Conservation (phyloP, 495 filamentous ascomycete genomes). For the Aspergillus hancockii region DNA sequence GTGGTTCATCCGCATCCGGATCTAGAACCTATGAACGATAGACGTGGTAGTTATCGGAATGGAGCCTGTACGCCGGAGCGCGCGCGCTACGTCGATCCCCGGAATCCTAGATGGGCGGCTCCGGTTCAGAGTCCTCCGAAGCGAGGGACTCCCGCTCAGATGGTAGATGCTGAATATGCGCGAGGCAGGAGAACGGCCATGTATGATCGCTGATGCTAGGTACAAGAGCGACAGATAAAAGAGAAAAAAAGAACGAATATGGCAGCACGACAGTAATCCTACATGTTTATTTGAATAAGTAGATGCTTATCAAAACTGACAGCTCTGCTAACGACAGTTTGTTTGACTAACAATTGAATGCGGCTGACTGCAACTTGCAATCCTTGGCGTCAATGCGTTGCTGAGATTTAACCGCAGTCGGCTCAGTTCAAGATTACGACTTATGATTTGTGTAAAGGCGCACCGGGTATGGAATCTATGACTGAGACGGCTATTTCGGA, state of each 20-base stretch:
- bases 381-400: neutral
- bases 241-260: neutral
- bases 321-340: neutral
- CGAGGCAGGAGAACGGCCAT: neutral
- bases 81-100: neutral
- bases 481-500: neutral
- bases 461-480: neutral
- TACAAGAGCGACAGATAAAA: neutral
- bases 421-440: neutral
- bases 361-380: neutral
- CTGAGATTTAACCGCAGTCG: neutral
- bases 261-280: neutral
- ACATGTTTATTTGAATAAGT: neutral
- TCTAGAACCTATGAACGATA: conserved; percentile 15
- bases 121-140: neutral
- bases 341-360: neutral
- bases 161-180: neutral
- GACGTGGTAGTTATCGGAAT: conserved; percentile 13
- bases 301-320: conserved; percentile 2
- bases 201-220: neutral
- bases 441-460: neutral
- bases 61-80: neutral
- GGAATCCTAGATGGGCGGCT: neutral
- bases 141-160: neutral
- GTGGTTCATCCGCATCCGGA: conserved; percentile 18